Conservation (phyloP, 768 basidiomycete species). For the Tricholoma sp. region DNA sequence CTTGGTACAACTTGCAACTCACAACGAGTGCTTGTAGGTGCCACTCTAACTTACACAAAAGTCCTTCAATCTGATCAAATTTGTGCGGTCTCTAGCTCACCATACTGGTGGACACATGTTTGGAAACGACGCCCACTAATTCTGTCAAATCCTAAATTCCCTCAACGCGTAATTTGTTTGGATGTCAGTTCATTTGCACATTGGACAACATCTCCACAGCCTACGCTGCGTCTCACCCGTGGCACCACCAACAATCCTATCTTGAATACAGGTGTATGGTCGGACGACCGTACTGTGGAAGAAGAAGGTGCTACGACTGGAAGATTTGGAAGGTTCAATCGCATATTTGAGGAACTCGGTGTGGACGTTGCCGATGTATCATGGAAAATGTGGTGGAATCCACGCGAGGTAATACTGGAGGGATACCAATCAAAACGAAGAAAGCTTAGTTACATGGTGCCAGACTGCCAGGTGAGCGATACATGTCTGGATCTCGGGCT, state of each 20-base stretch:
- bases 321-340: constrained; percentile 75
- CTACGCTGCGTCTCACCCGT: constrained; percentile 69
- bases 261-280: constrained; percentile 66
- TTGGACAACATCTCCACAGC: constrained; percentile 84
- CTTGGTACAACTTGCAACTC: too few relatives aligned
- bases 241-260: constrained; percentile 87
- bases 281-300: constrained; percentile 47
- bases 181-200: constrained; percentile 88
- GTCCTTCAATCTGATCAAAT: constrained; percentile 8
- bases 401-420: constrained; percentile 5
- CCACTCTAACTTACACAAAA: background rate
- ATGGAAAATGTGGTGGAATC: constrained; percentile 21
- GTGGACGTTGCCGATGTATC: constrained; percentile 27
- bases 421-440: constrained; percentile 9
- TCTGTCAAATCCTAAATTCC: constrained; percentile 82
- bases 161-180: constrained; percentile 78
- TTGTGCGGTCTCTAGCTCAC: constrained; percentile 59
- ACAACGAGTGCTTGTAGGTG: too few relatives aligned
- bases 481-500: background rate
- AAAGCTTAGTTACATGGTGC: too few relatives aligned
- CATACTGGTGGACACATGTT: constrained; percentile 82
- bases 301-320: constrained; percentile 73
- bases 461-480: background rate
- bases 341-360: constrained; percentile 55
- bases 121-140: constrained; percentile 62